phyloP scores from a whole-genome alignment of 2,329 filamentous ascomycete species.

The Pseudogymnoascus sp. region DNA sequence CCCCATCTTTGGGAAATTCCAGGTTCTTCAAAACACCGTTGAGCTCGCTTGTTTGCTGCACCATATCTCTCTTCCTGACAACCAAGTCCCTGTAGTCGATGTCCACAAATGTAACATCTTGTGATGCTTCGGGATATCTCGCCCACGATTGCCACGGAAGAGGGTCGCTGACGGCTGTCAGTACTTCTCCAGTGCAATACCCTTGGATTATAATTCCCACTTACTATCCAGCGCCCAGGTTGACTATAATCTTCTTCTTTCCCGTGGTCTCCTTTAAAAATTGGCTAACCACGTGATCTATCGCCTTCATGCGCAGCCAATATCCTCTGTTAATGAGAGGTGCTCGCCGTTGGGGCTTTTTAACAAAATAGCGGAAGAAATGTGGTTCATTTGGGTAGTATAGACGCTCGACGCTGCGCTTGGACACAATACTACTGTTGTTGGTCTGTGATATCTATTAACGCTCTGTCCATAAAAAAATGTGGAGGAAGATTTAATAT shows the following conservation, averaged over 20 bases:
- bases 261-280: conserved; percentile 55
- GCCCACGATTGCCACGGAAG: conserved; percentile 75
- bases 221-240: conserved; percentile 85
- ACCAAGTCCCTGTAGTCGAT: conserved; percentile 81
- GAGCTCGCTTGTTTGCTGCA: conserved; percentile 55
- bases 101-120: conserved; percentile 64
- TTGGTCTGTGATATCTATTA: conserved; percentile 54
- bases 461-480: neutral
- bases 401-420: conserved; percentile 81
- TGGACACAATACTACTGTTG: conserved; percentile 85
- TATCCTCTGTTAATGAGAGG: conserved; percentile 88
- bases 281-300: conserved; percentile 64
- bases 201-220: conserved; percentile 31
- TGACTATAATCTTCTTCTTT: conserved; percentile 65
- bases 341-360: conserved; percentile 72
- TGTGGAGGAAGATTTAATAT: neutral
- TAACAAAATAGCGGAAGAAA: conserved; percentile 82
- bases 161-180: conserved; percentile 56
- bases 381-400: conserved; percentile 72
- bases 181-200: neutral
- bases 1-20: conserved; percentile 33
- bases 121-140: conserved; percentile 52
- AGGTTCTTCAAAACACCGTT: conserved; percentile 41
- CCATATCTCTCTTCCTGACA: conserved; percentile 59
- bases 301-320: conserved; percentile 74